Conservation (phyloP, 495 filamentous ascomycete genomes). For the Penicillium lagena region DNA sequence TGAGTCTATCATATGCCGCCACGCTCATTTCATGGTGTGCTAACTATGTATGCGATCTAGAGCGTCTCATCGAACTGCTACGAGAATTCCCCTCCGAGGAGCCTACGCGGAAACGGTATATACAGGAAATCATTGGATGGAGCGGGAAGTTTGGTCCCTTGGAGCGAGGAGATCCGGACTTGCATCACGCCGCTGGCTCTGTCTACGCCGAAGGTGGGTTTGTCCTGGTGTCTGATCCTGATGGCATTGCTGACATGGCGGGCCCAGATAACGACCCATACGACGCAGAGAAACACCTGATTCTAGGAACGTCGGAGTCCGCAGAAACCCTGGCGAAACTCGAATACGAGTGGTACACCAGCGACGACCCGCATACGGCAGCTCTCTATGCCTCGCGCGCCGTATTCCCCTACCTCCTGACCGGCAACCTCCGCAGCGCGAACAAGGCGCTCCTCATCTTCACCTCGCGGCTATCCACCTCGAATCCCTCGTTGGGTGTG, state of each 20-base stretch:
- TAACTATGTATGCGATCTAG: slow-evolving; percentile 11
- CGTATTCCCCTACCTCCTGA: slow-evolving; percentile 85
- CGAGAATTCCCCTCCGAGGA: slow-evolving; percentile 75
- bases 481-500: slow-evolving; percentile 61
- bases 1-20: slow-evolving; percentile 15
- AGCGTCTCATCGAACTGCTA: slow-evolving; percentile 57
- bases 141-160: slow-evolving; percentile 76
- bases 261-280: slow-evolving; percentile 72
- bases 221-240: background rate
- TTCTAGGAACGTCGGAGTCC: slow-evolving; percentile 85
- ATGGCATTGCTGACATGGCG: slow-evolving; percentile 5
- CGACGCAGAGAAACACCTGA: slow-evolving; percentile 85
- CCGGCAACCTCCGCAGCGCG: slow-evolving; percentile 84
- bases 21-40: background rate
- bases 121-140: slow-evolving; percentile 87
- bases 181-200: slow-evolving; percentile 88
- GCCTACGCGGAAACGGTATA: slow-evolving; percentile 84
- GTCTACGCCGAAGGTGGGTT: slow-evolving; percentile 71
- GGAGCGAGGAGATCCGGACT: slow-evolving; percentile 87
- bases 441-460: slow-evolving; percentile 77
- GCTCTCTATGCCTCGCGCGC: slow-evolving; percentile 84
- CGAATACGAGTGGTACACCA: slow-evolving; percentile 90
- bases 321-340: slow-evolving; percentile 69
- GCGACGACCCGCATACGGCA: slow-evolving; percentile 82
- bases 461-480: slow-evolving; percentile 59